Base-by-base conservation (phyloP, 345 rosid species). In the Raphanus raphanistrum region DNA sequence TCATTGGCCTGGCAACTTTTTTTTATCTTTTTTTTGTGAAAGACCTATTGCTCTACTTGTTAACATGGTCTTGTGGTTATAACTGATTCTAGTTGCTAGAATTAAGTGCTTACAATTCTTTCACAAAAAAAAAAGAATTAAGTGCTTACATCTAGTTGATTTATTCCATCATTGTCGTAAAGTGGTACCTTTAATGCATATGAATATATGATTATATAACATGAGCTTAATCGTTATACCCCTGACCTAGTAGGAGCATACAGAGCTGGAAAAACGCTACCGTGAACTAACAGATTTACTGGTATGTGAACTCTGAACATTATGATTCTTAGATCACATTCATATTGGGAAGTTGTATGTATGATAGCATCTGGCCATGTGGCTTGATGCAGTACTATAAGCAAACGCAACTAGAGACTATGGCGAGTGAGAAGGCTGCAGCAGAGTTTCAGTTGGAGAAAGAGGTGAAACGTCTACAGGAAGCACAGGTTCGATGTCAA, bases 401-500 rank as follows among this genome's bases (percentile, higher is more conserved):
- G 92, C 99, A 96, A 91, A 96, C 99, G 12, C 99, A 96, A 70
- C 84, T 96, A 70, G 98, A 96, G 87, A 82, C 94, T 76, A 90
- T 93, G 96, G 93, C 97, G 32, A 91, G 93, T 85, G 99, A 96
- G 80, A 96, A 96, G 84, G 98, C 98, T 77, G 98, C 98, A 0
- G 98, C 98, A 72, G 98, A 96, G 81, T 96, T 93, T 82, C 99
- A 96, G 82, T 79, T 91, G 85, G 99, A 96, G 84, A 91, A 93
- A 86, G 99, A 96, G 86, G 68, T 89, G 66, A 93, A 86, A 75
- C 96, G 91, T 69, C 79, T 88, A 72, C 97, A 85, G 41, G 98
- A 96, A 84, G 97, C 80, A 79, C 94, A 90, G 94, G 99, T 91
- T 76, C 61, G 68, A 64, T 12, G 3, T 69, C 57, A 25, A 72